Evolutionary conservation across 2,329 filamentous ascomycete species (phyloP), one percentile per base, ranked within the genome.

Genomic region (Pleomassaria siparia): DNA sequence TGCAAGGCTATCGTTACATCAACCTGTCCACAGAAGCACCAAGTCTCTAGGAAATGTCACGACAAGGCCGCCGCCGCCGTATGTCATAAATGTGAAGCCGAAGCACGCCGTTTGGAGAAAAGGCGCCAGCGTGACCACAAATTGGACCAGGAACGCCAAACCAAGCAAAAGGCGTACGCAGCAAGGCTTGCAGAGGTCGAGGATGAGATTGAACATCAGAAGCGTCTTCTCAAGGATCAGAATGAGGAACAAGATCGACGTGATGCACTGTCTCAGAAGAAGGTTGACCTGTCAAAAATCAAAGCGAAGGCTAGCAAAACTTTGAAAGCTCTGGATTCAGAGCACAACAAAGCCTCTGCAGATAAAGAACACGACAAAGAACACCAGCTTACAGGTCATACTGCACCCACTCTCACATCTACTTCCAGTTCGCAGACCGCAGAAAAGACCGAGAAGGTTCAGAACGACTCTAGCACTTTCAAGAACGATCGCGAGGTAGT

Each of bases 21-120:
- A n/a, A 71, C 55, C 0, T 89, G 86, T 47, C 40, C 71, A 0
- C 72, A 77, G 1, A 71, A 74, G 0, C 86, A 89, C 56, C 74
- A 70, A 8, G 58, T 64, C 1, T 71, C 69, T 1, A 71, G 77
- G 10, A 44, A 53, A 2, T 89, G 86, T 47, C 69, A 73, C 11
- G 41, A 72, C 48, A 20, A 60, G 54, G 12, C 62, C 28, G 62
- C 67, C 9, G 43, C 67, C 10, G 42, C 44, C 0, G 37, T 51
- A 1, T 89, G 86, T 53, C 47, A 25, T 0, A 70, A 68, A 5
- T 90, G 86, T 49, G 69, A 72, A 0, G 62, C 64, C 1, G 81
- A 86, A 53, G 74, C 78, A 11, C 62, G 71, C 26, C 75, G 75
- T 3, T 63, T 53, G 21, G 74, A 73, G 44, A 73, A 75, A 47